Conservation (phyloP, 2,329 filamentous ascomycete species). For the Cordyceps fumosorosea region DNA sequence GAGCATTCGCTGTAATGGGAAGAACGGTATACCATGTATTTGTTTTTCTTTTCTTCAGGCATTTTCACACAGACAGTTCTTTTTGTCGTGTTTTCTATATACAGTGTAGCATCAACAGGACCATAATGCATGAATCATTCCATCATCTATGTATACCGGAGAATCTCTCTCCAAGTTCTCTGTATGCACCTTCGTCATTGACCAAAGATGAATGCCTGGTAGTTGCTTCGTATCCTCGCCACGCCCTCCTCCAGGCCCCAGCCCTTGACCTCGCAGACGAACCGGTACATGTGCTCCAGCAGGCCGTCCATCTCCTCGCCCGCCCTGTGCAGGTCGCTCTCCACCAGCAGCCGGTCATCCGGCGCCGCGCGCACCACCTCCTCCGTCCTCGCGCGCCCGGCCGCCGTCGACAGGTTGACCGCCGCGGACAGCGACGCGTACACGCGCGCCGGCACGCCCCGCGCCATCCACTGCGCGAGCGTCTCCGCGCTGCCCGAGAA, state of each 20-base stretch:
- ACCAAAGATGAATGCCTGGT: conserved; percentile 69
- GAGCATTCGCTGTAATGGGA: background rate
- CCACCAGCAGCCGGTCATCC: conserved; percentile 71
- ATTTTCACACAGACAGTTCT: background rate
- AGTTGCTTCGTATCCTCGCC: conserved; percentile 63
- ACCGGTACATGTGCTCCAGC: conserved; percentile 69
- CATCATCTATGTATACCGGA: background rate
- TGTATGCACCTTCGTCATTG: conserved; percentile 17
- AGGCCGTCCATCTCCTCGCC: conserved; percentile 72
- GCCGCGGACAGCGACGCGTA: conserved; percentile 84
- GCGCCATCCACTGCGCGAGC: conserved; percentile 70
- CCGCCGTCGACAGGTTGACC: conserved; percentile 64
- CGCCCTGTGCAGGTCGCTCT: conserved; percentile 84
- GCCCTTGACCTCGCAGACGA: conserved; percentile 68
- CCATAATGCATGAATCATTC: background rate
- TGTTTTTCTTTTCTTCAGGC: background rate
- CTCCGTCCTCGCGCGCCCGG: conserved; percentile 43
- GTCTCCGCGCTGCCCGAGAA: conserved; percentile 75
- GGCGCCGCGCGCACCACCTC: conserved; percentile 67
- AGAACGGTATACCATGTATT: background rate
- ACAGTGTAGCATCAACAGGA: background rate
- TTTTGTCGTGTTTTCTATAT: background rate
- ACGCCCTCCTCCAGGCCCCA: conserved; percentile 73
- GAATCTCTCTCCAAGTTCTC: background rate
- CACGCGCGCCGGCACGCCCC: conserved; percentile 64